Evolutionary conservation across 306 rosid genomes (phyloP), one percentile per base, ranked within the genome.

Genomic region (Elaeagnus macrophylla): DNA sequence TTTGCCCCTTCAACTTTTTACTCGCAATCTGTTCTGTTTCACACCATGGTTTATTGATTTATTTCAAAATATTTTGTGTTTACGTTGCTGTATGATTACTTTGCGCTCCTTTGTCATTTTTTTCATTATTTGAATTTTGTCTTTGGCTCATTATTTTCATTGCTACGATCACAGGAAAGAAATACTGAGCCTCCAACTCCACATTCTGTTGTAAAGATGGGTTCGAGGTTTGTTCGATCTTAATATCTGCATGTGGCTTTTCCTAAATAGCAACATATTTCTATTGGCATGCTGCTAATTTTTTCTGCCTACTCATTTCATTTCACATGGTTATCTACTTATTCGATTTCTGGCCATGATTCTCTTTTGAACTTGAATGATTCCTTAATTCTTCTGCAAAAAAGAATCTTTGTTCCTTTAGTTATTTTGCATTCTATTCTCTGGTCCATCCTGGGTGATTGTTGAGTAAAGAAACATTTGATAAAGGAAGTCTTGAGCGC

Each of bases 171-270:
- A 57, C 77, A 93, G 96, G 99, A 87, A 61, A 82, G 86, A 78
- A 88, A 79, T 16, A 74, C 73, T 37, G 99, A 93, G 73, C 96
- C 96, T 68, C 86, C 87, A 44, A 87, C 99, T 63, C 96, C 99
- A 45, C 95, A 79, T 77, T 73, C 95, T 65, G 63, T 87, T 65
- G 18, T 74, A 55, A 87, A 82, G 78, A 86, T 86, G 93, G 81
- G 96, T 64, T 80, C 75, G 56, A 84, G 99, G 99, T 93, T 53
- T 50, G 81, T 75, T 68, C 17, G 59, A 59, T 57, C 55, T 49
- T 74, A 42, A 56, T n/a, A 37, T 39, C 43, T 53, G 52, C 62
- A 54, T 39, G 48, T 53, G 44, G 6, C 2, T 70, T 62, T 36
- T 51, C 15, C 25, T 12, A 47, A 16, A 64, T 60, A 48, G 51